Conservation (phyloP, 768 basidiomycete species). For the Termitomyces sp. region DNA sequence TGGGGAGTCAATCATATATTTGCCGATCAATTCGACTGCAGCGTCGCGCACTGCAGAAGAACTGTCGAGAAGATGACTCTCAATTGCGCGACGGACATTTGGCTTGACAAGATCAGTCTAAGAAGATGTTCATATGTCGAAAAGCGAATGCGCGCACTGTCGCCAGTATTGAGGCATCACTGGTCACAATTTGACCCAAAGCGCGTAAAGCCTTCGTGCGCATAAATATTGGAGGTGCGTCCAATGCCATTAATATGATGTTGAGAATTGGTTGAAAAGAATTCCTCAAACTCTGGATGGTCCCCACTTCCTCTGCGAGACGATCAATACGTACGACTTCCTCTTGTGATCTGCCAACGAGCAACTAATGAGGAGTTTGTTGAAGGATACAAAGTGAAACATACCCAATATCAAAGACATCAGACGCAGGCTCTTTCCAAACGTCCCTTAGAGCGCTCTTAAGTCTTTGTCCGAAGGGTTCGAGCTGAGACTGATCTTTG, state of each 20-base stretch:
- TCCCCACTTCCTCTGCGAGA: slow-evolving; percentile 71
- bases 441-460: slow-evolving; percentile 62
- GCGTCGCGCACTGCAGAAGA: slow-evolving; percentile 96
- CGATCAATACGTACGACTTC: slow-evolving; percentile 64
- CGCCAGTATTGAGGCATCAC: slow-evolving; percentile 78
- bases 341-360: slow-evolving; percentile 52
- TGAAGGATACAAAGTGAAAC: slow-evolving; percentile 14
- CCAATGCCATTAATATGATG: slow-evolving; percentile 71
- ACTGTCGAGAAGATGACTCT: slow-evolving; percentile 83
- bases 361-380: not conserved
- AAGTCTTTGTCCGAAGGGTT: slow-evolving; percentile 48
- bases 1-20: slow-evolving; percentile 87
- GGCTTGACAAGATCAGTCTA: slow-evolving; percentile 32
- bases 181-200: slow-evolving; percentile 82
- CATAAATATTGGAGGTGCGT: slow-evolving; percentile 85
- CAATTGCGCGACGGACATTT: slow-evolving; percentile 81
- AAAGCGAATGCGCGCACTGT: slow-evolving; percentile 38
- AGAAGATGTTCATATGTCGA: not conserved
- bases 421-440: slow-evolving; percentile 63
- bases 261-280: slow-evolving; percentile 83
- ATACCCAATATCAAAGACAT: slow-evolving; percentile 83
- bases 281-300: slow-evolving; percentile 65
- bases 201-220: slow-evolving; percentile 92
- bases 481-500: slow-evolving; percentile 34
- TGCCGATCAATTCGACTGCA: slow-evolving; percentile 96